Conservation (phyloP, 192 early-diverging fungal genomes). For the Umbelopsis sp. region DNA sequence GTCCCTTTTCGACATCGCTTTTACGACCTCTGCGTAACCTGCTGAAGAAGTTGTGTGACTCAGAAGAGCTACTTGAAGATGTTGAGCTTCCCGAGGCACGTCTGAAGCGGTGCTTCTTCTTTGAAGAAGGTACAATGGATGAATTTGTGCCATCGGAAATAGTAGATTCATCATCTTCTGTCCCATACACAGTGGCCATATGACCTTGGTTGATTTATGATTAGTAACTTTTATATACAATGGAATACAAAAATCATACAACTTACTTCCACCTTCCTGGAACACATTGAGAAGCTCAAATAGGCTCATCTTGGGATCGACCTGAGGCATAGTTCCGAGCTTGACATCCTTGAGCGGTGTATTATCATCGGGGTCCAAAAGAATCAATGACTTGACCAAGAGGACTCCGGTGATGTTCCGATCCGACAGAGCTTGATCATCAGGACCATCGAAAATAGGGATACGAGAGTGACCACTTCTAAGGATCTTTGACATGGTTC, state of each 20-base stretch:
- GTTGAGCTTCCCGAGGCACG: slow-evolving; percentile 21
- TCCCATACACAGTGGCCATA: slow-evolving; percentile 66
- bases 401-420: slow-evolving; percentile 32
- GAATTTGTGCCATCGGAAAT: slow-evolving; percentile 26
- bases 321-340: slow-evolving; percentile 30
- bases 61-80: background rate
- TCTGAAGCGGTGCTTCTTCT: slow-evolving; percentile 1
- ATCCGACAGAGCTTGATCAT: background rate
- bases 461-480: slow-evolving; percentile 66
- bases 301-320: slow-evolving; percentile 33
- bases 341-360: slow-evolving; percentile 15
- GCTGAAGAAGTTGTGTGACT: slow-evolving; percentile 12
- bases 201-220: slow-evolving; percentile 39
- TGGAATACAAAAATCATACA: no score
- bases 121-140: slow-evolving; percentile 8
- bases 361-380: slow-evolving; percentile 51
- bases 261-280: slow-evolving; percentile 68
- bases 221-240: no score
- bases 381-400: slow-evolving; percentile 48
- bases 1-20: background rate
- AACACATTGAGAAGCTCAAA: slow-evolving; percentile 75
- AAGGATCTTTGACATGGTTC: slow-evolving; percentile 58
- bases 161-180: slow-evolving; percentile 10
- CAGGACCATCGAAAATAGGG: slow-evolving; percentile 56
- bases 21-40: slow-evolving; percentile 8